These are phyloP conservation scores for Neofusicoccum parvum DNA, from an alignment of 2,329 filamentous ascomycete species.

Conservation along the genomic window DNA sequence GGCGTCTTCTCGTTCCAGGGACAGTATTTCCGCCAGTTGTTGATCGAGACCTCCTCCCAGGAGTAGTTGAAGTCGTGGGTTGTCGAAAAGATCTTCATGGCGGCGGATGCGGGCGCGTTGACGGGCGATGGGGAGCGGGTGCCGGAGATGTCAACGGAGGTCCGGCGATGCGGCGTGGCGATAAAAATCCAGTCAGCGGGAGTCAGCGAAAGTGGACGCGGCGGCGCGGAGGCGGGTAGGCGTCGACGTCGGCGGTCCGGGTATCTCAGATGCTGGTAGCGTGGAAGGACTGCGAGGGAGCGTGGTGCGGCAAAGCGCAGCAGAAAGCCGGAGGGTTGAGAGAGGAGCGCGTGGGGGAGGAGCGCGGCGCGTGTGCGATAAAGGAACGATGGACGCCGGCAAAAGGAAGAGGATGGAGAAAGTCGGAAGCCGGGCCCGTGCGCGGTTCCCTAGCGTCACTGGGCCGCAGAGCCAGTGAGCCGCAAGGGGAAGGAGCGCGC, in stretches of 20 bases:
- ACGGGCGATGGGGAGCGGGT: conserved; percentile 25
- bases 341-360: background rate
- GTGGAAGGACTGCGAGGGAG: background rate
- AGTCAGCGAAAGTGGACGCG: conserved; percentile 8
- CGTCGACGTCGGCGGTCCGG: background rate
- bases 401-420: conserved; percentile 17
- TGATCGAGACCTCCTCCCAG: conserved; percentile 96
- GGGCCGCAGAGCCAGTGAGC: background rate
- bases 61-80: conserved; percentile 92
- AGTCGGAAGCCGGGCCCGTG: conserved; percentile 11
- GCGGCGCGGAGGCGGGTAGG: background rate
- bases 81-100: conserved; percentile 95
- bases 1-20: conserved; percentile 99
- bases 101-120: background rate
- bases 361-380: conserved; percentile 12
- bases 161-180: background rate
- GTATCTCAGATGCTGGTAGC: background rate
- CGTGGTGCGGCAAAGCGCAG: conserved; percentile 2
- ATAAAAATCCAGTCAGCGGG: conserved; percentile 6
- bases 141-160: background rate
- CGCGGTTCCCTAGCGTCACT: background rate
- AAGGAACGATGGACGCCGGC: background rate
- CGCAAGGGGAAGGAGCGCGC: conserved; percentile 9
- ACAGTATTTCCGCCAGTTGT: conserved; percentile 98
- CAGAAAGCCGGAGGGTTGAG: background rate